Evolutionary conservation across 176 grass and related monocot genomes (phyloP), one percentile per base, ranked within the genome.

Genomic region (Oryza australiensis): DNA sequence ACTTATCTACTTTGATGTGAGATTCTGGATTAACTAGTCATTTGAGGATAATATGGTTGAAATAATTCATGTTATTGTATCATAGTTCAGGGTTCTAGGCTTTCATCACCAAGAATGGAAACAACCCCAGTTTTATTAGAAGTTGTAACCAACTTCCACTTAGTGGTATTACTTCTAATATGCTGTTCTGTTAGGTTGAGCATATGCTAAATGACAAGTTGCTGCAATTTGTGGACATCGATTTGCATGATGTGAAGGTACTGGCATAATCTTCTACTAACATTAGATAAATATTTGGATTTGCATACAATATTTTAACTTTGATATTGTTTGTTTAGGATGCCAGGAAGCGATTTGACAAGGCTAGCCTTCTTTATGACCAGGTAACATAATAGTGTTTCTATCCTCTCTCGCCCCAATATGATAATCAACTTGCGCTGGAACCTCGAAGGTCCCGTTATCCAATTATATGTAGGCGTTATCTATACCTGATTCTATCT

Each of bases 171-270:
- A 70, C 35, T 68, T 73, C 76, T 86, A 42, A 68, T 74, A 34
- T 68, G 53, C n/a, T 80, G 62, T 74, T 74, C 24, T 84, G 57
- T 57, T 77, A 99, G 97, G 89, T 99, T 35, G 97, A 99, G 42
- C 91, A 96, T 80, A 96, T 99, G 82, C 89, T 99, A 74, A 99
- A 99, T 90, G 97, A 96, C 80, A 94, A 94, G 83, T 59, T 99
- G 85, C 32, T 96, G 85, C 97, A 99, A 76, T 96, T 99, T 92
- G 93, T 99, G 65, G 97, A 99, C 13, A 88, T 81, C 15, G 97
- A 99, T 92, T 90, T 95, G 81, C 97, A 89, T 80, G 91, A 92
- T 71, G 91, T 99, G 78, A 99, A 99, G 91, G 97, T 96, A 93
- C 3, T 66, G 8, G 3, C 28, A 22, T 84, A 79, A 30, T 55